These are phyloP conservation scores for Ganoderma leucocontextum DNA, from an alignment of 1,284 basidiomycete genomes.

Conservation along the genomic window DNA sequence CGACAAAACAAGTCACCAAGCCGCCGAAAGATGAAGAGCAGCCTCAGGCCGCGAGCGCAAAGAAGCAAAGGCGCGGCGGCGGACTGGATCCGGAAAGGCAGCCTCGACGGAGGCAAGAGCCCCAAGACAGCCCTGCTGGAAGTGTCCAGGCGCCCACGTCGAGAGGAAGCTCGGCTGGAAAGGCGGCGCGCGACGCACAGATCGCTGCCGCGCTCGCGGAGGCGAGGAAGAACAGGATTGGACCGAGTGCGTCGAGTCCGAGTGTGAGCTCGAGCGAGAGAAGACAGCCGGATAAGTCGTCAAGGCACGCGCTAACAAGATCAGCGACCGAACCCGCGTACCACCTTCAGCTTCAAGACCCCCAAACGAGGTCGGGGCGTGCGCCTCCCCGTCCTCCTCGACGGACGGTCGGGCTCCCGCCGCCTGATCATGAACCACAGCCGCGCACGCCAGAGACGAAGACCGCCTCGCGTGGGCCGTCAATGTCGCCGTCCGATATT, in stretches of 20 bases:
- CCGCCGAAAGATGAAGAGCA: slow-evolving; percentile 5
- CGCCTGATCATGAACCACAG: not conserved
- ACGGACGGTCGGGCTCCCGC: not conserved
- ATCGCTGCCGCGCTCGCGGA: slow-evolving; percentile 14
- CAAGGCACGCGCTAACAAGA: not conserved
- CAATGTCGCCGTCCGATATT: slow-evolving; percentile 21
- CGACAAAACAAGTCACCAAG: slow-evolving; percentile 24
- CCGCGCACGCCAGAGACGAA: not conserved
- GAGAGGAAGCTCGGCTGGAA: slow-evolving; percentile 2
- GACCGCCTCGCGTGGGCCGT: not conserved
- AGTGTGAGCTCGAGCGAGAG: not conserved
- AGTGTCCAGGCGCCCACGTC: not conserved
- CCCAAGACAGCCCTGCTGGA: not conserved
- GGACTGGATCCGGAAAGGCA: not conserved
- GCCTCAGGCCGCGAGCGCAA: not conserved
- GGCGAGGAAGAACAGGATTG: not conserved
- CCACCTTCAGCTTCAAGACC: not conserved
- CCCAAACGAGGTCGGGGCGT: not conserved
- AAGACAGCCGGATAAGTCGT: slow-evolving; percentile 2
- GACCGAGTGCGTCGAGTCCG: not conserved
- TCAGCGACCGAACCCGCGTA: slow-evolving; percentile 2
- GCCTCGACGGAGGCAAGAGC: not conserved
- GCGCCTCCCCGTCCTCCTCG: not conserved
- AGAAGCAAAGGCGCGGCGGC: not conserved
- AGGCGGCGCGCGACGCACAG: slow-evolving; percentile 18